Base-by-base conservation (phyloP, 2,329 filamentous ascomycete species). In the Fusarium udum region DNA sequence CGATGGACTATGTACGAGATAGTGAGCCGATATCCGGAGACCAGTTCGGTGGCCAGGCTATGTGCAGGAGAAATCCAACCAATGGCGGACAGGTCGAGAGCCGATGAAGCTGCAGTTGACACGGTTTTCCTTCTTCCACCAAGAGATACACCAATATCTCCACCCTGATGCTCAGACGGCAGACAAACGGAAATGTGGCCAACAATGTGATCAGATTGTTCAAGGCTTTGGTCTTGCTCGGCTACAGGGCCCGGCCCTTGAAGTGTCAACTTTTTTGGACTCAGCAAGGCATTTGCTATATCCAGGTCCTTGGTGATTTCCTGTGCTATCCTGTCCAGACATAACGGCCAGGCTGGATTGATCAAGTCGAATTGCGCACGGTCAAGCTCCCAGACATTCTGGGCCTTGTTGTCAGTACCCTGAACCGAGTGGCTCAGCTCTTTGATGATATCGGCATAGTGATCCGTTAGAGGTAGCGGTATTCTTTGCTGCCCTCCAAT, bases 361-460 rank as follows among this genome's bases (percentile, higher is more conserved):
- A 37, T 52, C 40, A 72, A 43, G 20, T 64, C 26, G 46, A 74
- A 74, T 26, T 72, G 58, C 18, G 63, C 32, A 20, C 18, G 45
- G 28, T 69, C 51, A 16, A 74, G 57, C 32, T 71, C 64, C 67
- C 71, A 74, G 8, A 48, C 42, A 20, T 74, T 71, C 31, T 36
- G 20, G 34, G 28, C 28, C 28, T 51, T 18, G n/a, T 15, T 43
- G 18, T 58, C 43, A 15, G 58, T 26, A 14, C 20, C 31, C 22
- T 42, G 56, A 40, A 26, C 53, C 31, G 37, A 20, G n/a, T 40
- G 36, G 49, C 59, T 59, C 8, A 43, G 37, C 10, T 28, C 26
- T 36, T 73, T 74, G 57, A 74, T 66, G 20, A 39, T 31, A 26
- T 60, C 31, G 15, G 58, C 61, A 42, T 63, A 40, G 4, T 59